Conservation (phyloP, 768 basidiomycete species). For the Suillus fuscotomentosus region DNA sequence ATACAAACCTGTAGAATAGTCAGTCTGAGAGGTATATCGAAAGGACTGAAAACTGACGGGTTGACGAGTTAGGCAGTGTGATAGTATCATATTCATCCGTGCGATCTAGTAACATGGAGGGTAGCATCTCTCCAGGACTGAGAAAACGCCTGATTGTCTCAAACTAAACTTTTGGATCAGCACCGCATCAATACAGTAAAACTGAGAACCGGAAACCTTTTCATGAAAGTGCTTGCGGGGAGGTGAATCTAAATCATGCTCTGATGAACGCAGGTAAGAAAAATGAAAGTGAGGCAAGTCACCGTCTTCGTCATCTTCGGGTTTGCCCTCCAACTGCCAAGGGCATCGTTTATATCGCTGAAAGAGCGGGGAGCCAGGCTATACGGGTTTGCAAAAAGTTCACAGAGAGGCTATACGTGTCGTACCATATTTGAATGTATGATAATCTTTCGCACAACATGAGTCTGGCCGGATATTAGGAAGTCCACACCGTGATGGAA, state of each 20-base stretch:
- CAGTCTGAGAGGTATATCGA: not conserved
- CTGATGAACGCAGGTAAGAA: not conserved
- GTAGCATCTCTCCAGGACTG: constrained; percentile 68
- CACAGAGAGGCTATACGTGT: not conserved
- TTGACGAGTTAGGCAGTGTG: constrained; percentile 64
- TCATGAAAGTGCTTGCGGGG: constrained; percentile 73
- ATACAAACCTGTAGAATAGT: constrained; percentile 37
- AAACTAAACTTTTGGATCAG: constrained; percentile 44
- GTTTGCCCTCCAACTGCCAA: constrained; percentile 81
- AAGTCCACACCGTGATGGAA: constrained; percentile 91
- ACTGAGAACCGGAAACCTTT: constrained; percentile 41
- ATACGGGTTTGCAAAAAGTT: constrained; percentile 4
- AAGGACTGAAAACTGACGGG: constrained; percentile 46
- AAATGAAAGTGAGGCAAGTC: constrained; percentile 8
- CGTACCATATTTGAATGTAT: constrained; percentile 86
- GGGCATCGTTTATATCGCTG: constrained; percentile 90
- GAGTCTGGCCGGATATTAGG: constrained; percentile 67
- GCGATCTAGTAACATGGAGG: constrained; percentile 79
- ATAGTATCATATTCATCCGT: constrained; percentile 74
- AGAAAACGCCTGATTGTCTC: constrained; percentile 80
- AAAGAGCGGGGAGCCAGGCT: constrained; percentile 89
- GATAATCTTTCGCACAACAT: constrained; percentile 80
- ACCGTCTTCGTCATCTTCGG: constrained; percentile 87
- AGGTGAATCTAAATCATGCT: constrained; percentile 54
- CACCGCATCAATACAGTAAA: not conserved